Evolutionary conservation across 129 eudicot species (phyloP), one percentile per base, ranked within the genome.

Genomic region (Pseudognaphalium luteoalbum): DNA sequence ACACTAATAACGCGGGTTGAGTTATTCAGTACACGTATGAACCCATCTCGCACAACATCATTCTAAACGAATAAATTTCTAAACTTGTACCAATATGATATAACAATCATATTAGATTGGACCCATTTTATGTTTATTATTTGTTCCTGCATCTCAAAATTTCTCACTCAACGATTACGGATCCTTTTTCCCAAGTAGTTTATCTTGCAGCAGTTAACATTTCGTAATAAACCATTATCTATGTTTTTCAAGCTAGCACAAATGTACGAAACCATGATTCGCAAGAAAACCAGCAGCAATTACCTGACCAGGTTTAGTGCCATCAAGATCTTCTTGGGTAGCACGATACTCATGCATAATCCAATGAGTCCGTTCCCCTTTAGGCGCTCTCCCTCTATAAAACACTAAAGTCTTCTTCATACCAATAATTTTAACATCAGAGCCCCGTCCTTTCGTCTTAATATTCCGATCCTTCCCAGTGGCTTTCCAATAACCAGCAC

Each of bases 341-440:
- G 91, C 83, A 14, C 89, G 91, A 78, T 89, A 89, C 80, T 89
- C 95, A 60, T 89, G 95, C 95, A 89, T 89, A 34, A 89, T 86
- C 95, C 95, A 89, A 52, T 89, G 85, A 0, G 91, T 89, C 0
- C 95, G 86, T 51, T 86, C 87, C 1, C 95, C 95, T 47, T 82
- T 84, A 0, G 95, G 95, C 51, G 95, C 95, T 28, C 95, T 90
- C n/a, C 95, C 95, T 77, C 71, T 78, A 63, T 89, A 78, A 73
- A 86, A 86, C 33, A 88, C 93, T 29, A 88, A 74, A 56, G 93
- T 86, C 81, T 88, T 88, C 74, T 88, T 88, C 88, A 84, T 84
- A 54, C 95, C 95, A 70, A 89, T 82, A 56, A 80, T 74, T 15
- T 68, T 75, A 54, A 77, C 5, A 33, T 71, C 62, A 16, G 54